These are phyloP conservation scores for Fusarium torulosum DNA, from an alignment of 2,329 filamentous ascomycete genomes.

Conservation along the genomic window DNA sequence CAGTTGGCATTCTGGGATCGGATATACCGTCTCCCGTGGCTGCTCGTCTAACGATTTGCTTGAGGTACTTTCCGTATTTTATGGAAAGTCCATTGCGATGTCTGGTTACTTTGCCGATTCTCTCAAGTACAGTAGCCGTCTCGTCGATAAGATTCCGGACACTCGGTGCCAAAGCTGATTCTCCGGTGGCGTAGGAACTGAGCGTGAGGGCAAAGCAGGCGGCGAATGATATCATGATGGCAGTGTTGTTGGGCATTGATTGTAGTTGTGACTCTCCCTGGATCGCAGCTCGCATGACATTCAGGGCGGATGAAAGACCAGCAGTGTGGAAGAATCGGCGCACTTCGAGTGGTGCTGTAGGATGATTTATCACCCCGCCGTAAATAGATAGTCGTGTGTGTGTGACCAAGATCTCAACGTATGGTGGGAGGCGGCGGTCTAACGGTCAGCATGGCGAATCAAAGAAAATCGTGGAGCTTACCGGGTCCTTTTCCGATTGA, in stretches of 20 bases:
- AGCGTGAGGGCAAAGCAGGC: slow-evolving; percentile 76
- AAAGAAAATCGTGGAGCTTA: slow-evolving; percentile 35
- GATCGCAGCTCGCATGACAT: slow-evolving; percentile 79
- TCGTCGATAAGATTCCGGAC: slow-evolving; percentile 75
- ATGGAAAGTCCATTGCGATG: slow-evolving; percentile 76
- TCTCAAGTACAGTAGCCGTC: slow-evolving; percentile 75
- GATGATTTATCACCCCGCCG: slow-evolving; percentile 79
- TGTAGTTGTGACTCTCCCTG: slow-evolving; percentile 77
- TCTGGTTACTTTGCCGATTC: slow-evolving; percentile 73
- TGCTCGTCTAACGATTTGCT: slow-evolving; percentile 59
- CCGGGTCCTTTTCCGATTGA: slow-evolving; percentile 67
- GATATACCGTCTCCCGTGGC: slow-evolving; percentile 39
- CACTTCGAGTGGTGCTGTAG: slow-evolving; percentile 76
- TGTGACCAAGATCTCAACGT: slow-evolving; percentile 79
- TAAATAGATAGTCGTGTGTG: slow-evolving; percentile 82
- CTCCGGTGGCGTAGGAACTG: slow-evolving; percentile 68
- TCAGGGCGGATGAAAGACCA: slow-evolving; percentile 78
- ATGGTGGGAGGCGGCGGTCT: slow-evolving; percentile 73
- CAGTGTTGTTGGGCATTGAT: slow-evolving; percentile 83
- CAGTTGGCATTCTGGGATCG: slow-evolving; percentile 31
- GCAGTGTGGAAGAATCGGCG: slow-evolving; percentile 80
- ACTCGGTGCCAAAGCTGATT: slow-evolving; percentile 71
- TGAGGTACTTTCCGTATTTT: slow-evolving; percentile 61
- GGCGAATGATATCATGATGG: slow-evolving; percentile 83
- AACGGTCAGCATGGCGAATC: slow-evolving; percentile 1